Evolutionary conservation across 257 asterid genomes (phyloP).

Genomic region (Solanum lignicaule): DNA sequence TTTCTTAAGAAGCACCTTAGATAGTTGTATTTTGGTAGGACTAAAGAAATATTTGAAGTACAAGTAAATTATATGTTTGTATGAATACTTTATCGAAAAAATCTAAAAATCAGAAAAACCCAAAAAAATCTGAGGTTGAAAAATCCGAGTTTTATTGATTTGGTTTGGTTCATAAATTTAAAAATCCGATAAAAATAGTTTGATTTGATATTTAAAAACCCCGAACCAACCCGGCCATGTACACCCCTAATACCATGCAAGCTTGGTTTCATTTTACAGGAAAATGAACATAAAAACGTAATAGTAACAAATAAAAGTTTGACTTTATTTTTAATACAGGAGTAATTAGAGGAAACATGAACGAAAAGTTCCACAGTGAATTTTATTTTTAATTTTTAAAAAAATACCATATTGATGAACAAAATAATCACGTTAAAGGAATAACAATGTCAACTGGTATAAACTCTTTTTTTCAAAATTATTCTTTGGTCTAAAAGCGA

Average conservation of each 20-base stretch:
- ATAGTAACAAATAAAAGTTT: background rate
- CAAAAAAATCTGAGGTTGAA: too few relatives aligned
- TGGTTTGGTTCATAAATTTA: too few relatives aligned
- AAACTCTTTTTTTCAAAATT: background rate
- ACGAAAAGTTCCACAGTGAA: background rate
- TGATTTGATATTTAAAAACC: too few relatives aligned
- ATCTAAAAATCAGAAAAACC: accelerated
- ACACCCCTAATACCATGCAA: too few relatives aligned
- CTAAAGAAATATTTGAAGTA: too few relatives aligned
- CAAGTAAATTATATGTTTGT: too few relatives aligned
- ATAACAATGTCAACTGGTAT: background rate
- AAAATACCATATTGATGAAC: background rate
- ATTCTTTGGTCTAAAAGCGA: background rate
- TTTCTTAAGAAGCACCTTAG: too few relatives aligned
- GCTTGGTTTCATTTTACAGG: too few relatives aligned
- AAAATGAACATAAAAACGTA: background rate
- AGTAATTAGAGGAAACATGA: background rate
- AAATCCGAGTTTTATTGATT: too few relatives aligned
- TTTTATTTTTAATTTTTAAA: background rate
- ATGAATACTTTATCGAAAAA: too few relatives aligned
- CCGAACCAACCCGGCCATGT: accelerated
- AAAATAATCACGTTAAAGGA: background rate
- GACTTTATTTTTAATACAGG: background rate
- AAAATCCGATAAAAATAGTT: too few relatives aligned
- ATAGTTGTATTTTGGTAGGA: too few relatives aligned